phyloP scores from a whole-genome alignment of 1,284 basidiomycete species.

The Ceratobasidium sp. region DNA sequence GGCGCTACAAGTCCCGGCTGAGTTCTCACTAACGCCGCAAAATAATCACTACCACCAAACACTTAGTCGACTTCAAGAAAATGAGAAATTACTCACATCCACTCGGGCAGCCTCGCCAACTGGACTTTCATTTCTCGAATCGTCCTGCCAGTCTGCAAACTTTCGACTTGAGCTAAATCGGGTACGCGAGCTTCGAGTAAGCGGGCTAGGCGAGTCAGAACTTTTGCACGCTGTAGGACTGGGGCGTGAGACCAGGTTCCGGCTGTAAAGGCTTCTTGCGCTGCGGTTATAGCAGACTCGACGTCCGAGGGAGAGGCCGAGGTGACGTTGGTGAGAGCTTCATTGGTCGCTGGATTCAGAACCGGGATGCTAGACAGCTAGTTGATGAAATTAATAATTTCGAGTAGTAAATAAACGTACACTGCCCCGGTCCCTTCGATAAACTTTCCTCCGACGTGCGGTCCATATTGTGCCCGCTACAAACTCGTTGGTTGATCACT shows the following conservation, averaged over 20 bases:
- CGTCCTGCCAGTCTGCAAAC: slow-evolving; percentile 59
- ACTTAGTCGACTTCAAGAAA: slow-evolving; percentile 43
- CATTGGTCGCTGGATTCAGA: slow-evolving; percentile 69
- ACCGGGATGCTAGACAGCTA: slow-evolving; percentile 58
- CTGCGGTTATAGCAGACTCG: slow-evolving; percentile 57
- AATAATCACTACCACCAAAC: slow-evolving; percentile 65
- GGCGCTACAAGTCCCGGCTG: slow-evolving; percentile 73
- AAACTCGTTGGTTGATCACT: not conserved
- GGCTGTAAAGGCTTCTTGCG: slow-evolving; percentile 64
- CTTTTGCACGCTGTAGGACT: slow-evolving; percentile 62
- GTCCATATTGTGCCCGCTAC: slow-evolving; percentile 38
- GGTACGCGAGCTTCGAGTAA: slow-evolving; percentile 62
- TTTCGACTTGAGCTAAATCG: slow-evolving; percentile 70
- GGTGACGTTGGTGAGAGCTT: slow-evolving; percentile 53
- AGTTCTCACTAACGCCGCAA: slow-evolving; percentile 72
- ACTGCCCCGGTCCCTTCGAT: slow-evolving; percentile 27
- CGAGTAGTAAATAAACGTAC: slow-evolving; percentile 11
- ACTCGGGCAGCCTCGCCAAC: slow-evolving; percentile 74
- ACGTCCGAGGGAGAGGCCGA: slow-evolving; percentile 59
- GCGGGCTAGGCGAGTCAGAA: slow-evolving; percentile 70
- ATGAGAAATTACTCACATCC: slow-evolving; percentile 65
- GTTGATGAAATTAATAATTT: not conserved
- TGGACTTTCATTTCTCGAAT: slow-evolving; percentile 81
- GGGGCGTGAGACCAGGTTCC: slow-evolving; percentile 74
- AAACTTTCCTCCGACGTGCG: slow-evolving; percentile 38